Conservation (phyloP, 1,284 basidiomycete species). For the Lentinus polychrous region DNA sequence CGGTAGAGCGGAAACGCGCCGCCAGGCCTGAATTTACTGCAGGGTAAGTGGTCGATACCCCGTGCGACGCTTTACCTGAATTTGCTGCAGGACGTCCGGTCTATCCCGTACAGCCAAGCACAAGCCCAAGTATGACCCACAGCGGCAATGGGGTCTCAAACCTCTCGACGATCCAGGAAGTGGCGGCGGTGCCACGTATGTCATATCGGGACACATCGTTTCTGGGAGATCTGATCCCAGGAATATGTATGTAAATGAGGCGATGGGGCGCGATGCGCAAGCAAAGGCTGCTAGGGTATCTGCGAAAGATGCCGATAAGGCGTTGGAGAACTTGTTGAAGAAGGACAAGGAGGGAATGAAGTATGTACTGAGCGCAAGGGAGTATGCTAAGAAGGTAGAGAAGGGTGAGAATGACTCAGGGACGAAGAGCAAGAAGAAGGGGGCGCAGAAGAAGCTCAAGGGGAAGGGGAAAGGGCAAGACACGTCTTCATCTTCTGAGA, state of each 20-base stretch:
- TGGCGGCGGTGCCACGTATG: conserved; percentile 63
- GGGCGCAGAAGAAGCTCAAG: conserved; percentile 13
- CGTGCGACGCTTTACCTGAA: conserved; percentile 1
- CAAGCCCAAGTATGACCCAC: conserved; percentile 58
- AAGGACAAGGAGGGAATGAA: conserved; percentile 58
- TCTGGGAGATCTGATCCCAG: conserved; percentile 39
- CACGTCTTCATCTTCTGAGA: conserved; percentile 8
- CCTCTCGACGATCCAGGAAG: conserved; percentile 38
- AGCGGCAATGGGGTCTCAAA: conserved; percentile 63
- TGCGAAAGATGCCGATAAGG: conserved; percentile 50
- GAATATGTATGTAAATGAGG: conserved; percentile 51
- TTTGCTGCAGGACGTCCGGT: conserved; percentile 52
- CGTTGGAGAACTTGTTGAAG: conserved; percentile 52
- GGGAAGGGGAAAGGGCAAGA: conserved; percentile 15
- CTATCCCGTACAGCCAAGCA: conserved; percentile 47
- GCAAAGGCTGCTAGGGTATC: conserved; percentile 61
- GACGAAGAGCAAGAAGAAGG: conserved; percentile 16
- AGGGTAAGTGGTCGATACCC: conserved; percentile 67
- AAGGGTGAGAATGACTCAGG: conserved; percentile 15
- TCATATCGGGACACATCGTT: conserved; percentile 72
- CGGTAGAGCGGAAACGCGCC: conserved; percentile 68
- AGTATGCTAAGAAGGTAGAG: conserved; percentile 27
- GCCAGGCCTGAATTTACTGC: conserved; percentile 78
- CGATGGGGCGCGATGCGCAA: conserved; percentile 68
- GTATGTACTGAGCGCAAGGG: conserved; percentile 49